Percentiles rank a stretch among this genome's conserved stretches.
Conservation (phyloP, 805 yeast genomes). For the Ogataea haglerorum region DNA sequence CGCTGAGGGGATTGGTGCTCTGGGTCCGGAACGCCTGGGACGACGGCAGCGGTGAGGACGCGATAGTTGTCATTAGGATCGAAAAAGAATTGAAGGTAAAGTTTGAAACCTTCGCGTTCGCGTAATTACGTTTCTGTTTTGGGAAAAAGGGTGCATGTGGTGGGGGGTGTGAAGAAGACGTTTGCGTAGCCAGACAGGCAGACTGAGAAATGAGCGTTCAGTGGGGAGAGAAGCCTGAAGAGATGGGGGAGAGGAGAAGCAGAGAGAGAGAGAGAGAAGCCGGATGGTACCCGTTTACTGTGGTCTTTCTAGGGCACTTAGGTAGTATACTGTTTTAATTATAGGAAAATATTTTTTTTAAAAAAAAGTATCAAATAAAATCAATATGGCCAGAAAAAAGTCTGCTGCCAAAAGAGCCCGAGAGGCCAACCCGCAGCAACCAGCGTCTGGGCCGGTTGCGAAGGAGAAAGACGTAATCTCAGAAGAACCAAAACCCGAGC, state of each 20-base stretch:
- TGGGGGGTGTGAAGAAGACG: not conserved
- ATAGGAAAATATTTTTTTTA: not conserved
- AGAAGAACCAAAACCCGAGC: slow-evolving; percentile 15
- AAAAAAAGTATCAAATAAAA: not conserved
- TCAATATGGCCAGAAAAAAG: slow-evolving; percentile 78
- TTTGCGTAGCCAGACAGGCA: not conserved
- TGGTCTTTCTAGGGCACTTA: too few relatives aligned
- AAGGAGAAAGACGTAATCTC: not conserved
- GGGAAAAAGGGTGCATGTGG: slow-evolving; percentile 9
- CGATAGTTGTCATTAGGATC: slow-evolving; percentile 21
- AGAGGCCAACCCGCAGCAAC: not conserved
- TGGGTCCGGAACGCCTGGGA: slow-evolving; percentile 26
- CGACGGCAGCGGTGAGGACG: slow-evolving; percentile 31
- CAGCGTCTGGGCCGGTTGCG: slow-evolving; percentile 18
- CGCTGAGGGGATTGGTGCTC: slow-evolving; percentile 28
- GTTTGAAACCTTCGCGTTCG: slow-evolving; percentile 13
- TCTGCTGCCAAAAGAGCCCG: slow-evolving; percentile 71
- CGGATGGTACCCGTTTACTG: too few relatives aligned
- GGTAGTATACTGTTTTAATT: too few relatives aligned
- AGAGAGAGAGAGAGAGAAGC: too few relatives aligned
- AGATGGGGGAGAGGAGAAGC: too few relatives aligned
- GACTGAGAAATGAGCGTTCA: not conserved
- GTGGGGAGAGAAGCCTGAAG: too few relatives aligned
- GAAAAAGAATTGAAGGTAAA: not conserved
- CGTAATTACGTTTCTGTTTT: slow-evolving; percentile 9